Conservation (phyloP, 768 basidiomycete species). For the Phylloporus sp. region DNA sequence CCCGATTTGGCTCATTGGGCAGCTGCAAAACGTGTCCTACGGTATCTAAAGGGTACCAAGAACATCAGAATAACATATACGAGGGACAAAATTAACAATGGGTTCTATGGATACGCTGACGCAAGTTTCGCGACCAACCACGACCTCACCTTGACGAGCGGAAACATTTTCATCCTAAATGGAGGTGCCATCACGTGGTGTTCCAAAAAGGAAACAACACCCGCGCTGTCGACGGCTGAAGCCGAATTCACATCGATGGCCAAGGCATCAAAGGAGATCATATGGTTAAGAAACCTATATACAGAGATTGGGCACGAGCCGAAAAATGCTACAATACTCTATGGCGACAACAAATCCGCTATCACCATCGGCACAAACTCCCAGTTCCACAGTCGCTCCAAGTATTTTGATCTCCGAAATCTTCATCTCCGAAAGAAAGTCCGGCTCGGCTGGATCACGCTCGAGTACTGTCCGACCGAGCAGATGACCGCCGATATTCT, state of each 20-base stretch:
- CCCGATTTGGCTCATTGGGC: not conserved
- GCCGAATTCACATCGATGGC: conserved; percentile 7
- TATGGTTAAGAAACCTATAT: conserved; percentile 28
- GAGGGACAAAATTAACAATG: not conserved
- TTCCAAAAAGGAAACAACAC: conserved; percentile 22
- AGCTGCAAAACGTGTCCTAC: not conserved
- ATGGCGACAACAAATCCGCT: conserved; percentile 21
- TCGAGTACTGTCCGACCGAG: conserved; percentile 15
- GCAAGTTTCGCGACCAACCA: conserved; percentile 25
- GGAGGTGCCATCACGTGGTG: conserved; percentile 24
- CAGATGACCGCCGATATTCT: conserved; percentile 25
- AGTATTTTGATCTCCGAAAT: conserved; percentile 12
- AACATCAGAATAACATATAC: not conserved
- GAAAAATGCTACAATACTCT: conserved; percentile 13
- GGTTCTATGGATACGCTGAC: conserved; percentile 19
- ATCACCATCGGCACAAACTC: conserved; percentile 22
- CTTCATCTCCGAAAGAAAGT: conserved; percentile 19
- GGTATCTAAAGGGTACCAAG: conserved; percentile 8
- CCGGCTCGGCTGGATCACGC: not conserved
- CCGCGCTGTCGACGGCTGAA: conserved; percentile 7
- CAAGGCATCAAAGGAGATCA: not conserved
- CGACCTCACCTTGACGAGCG: conserved; percentile 6
- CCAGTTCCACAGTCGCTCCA: conserved; percentile 3
- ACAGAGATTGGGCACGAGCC: conserved; percentile 24
- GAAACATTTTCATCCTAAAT: not conserved